Conservation (phyloP, 2,329 filamentous ascomycete species). For the Colletotrichum sp. region DNA sequence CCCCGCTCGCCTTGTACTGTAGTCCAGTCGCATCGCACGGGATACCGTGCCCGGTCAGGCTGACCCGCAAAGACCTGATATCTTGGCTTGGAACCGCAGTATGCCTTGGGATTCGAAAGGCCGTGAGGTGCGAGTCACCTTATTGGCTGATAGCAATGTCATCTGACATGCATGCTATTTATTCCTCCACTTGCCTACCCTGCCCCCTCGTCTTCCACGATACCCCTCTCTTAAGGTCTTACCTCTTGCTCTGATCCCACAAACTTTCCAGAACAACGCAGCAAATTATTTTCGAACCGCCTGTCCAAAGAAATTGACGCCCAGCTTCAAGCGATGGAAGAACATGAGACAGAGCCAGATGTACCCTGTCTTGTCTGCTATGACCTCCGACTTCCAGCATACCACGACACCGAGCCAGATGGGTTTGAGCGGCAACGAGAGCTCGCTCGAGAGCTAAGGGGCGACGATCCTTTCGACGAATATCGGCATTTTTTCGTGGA, state of each 20-base stretch:
- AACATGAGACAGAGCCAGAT: not conserved
- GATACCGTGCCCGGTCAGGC: not conserved
- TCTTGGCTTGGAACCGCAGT: not conserved
- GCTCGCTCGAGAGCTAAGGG: not conserved
- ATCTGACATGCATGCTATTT: fast-evolving
- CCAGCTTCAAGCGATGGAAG: not conserved
- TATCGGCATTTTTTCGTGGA: not conserved
- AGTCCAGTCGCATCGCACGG: not conserved
- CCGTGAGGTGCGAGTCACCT: not conserved
- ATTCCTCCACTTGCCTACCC: fast-evolving
- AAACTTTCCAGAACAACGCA: not conserved
- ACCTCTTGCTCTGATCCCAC: not conserved
- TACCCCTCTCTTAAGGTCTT: not conserved
- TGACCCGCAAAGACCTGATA: not conserved
- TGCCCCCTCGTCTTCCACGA: not conserved
- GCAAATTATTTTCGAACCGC: not conserved
- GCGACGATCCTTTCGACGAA: not conserved
- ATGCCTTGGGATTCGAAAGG: not conserved
- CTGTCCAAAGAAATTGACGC: not conserved
- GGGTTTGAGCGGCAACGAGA: fast-evolving
- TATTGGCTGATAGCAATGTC: fast-evolving
- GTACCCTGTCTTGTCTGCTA: not conserved
- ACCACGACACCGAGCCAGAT: too few relatives aligned
- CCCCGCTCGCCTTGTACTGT: not conserved
- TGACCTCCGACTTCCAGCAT: not conserved